These are phyloP conservation scores for Cornus suecica DNA, from an alignment of 148 eudicot species.

Conservation along the genomic window DNA sequence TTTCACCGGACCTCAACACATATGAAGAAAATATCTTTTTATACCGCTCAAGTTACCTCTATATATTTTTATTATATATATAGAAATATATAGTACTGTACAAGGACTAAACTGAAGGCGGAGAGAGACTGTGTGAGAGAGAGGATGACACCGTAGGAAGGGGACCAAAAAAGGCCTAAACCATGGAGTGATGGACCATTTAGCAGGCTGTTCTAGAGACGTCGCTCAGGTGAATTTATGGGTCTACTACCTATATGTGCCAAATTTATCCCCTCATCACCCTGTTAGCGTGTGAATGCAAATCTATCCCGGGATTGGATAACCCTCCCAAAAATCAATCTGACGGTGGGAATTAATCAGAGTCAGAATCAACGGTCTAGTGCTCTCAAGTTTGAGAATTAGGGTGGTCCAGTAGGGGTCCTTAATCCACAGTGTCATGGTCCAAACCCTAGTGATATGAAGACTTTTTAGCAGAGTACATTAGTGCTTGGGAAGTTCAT, in stretches of 20 bases:
- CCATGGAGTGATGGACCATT: constrained; percentile 24
- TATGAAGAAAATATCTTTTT: too few relatives aligned
- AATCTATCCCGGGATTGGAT: neutral
- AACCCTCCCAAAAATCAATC: neutral
- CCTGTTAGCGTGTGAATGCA: neutral
- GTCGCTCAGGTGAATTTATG: constrained; percentile 17
- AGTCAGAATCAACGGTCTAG: neutral
- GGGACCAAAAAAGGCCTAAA: constrained; percentile 19
- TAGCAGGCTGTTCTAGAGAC: constrained; percentile 2
- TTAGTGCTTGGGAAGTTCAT: constrained; percentile 3
- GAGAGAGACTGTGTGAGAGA: too few relatives aligned
- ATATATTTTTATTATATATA: too few relatives aligned
- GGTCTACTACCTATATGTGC: constrained; percentile 23
- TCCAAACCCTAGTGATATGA: constrained; percentile 4
- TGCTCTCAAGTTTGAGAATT: too few relatives aligned
- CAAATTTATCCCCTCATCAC: too few relatives aligned
- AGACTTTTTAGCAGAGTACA: neutral
- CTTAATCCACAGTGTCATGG: neutral
- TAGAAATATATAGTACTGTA: too few relatives aligned
- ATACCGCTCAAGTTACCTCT: too few relatives aligned
- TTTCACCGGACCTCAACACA: too few relatives aligned
- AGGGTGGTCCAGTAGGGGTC: constrained; percentile 14
- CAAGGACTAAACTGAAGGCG: too few relatives aligned
- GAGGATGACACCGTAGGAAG: neutral
- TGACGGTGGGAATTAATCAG: neutral